A percentile compares a stretch with the other conserved stretches of the same genome.
These are phyloP conservation scores for Senna tora DNA, from an alignment of 306 rosid genomes.

Conservation along the genomic window DNA sequence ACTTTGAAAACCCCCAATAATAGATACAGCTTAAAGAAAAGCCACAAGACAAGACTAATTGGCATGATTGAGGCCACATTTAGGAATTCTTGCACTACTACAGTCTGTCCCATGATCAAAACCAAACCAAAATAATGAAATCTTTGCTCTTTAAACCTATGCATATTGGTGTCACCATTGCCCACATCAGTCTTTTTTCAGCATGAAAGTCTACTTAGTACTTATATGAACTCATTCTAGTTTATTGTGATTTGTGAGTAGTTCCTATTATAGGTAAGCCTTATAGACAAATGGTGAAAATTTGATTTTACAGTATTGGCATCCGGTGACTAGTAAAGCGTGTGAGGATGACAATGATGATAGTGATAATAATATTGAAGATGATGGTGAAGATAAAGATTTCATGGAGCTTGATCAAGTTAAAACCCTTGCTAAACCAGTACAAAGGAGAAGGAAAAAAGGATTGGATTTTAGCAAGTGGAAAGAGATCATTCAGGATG, in stretches of 20 bases:
- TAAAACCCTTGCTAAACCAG: constrained; percentile 64
- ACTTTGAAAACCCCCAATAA: not conserved
- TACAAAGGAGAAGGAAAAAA: constrained; percentile 65
- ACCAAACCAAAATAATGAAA: not conserved
- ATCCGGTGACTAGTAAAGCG: constrained; percentile 51
- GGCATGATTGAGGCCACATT: not conserved
- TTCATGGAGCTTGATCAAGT: constrained; percentile 52
- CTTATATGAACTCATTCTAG: constrained; percentile 6
- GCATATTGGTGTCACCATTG: not conserved
- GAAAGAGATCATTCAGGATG: constrained; percentile 58
- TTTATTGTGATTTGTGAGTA: constrained; percentile 31
- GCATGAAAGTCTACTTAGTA: not conserved
- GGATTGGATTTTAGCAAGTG: constrained; percentile 67
- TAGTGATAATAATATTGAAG: constrained; percentile 40
- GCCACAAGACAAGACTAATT: not conserved
- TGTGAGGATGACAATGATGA: constrained; percentile 36
- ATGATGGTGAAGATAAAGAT: constrained; percentile 51
- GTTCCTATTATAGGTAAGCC: constrained; percentile 11
- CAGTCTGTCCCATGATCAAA: not conserved
- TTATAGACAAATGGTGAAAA: constrained; percentile 30
- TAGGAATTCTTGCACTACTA: not conserved
- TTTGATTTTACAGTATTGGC: constrained; percentile 75
- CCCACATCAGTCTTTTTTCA: not conserved
- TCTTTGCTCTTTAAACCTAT: not conserved
- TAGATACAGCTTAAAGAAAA: not conserved